Base-by-base conservation (phyloP, 805 yeast species). In the Candida ipomoeae region DNA sequence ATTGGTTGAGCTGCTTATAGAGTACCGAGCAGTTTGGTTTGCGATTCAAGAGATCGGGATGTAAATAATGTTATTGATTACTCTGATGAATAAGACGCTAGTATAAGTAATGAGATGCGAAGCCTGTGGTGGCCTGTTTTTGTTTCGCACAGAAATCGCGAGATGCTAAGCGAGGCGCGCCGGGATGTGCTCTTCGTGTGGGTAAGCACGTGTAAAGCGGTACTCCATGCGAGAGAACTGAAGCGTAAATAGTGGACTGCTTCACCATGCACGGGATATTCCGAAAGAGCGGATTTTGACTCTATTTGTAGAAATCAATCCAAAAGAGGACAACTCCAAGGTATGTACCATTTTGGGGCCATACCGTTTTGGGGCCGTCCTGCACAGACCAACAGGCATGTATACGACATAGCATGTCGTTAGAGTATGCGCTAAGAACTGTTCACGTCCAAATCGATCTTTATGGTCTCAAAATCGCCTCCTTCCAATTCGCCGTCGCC, bases 401-500 rank as follows among this genome's bases (percentile, higher is more conserved):
- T 39, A 23, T n/a, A n/a, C 26, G 11, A n/a, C 35, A 14, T n/a
- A 18, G 18, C 23, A n/a, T 23, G 17, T 21, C 6, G 13, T 11
- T 14, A 6, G 14, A 20, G 26, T 17, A 23, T 23, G 32, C 41
- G n/a, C 18, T 39, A 42, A 14, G 45, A n/a, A 5, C 51, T 58
- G 32, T 55, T 51, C 23, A 48, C 51, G 40, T 54, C 59, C 50
- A 57, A 49, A 34, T 57, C 61, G 14, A 57, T 44, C 39, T 54
- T 54, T 21, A 57, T 54, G 7, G 53, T 39, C 18, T 56, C 61
- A 41, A 58, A 56, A 10, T 52, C 57, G 15, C 44, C 48, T 15
- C 55, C 56, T 18, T 55, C 61, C 8, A 54, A 48, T 7, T 49
- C 55, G 3, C 51, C 56, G 20, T 58, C 61, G 7, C 50, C 55